Percentiles rank a stretch among this genome's conserved stretches.
These are phyloP conservation scores for Botrytis byssoidea DNA, from an alignment of 2,329 filamentous ascomycete genomes.

Conservation along the genomic window DNA sequence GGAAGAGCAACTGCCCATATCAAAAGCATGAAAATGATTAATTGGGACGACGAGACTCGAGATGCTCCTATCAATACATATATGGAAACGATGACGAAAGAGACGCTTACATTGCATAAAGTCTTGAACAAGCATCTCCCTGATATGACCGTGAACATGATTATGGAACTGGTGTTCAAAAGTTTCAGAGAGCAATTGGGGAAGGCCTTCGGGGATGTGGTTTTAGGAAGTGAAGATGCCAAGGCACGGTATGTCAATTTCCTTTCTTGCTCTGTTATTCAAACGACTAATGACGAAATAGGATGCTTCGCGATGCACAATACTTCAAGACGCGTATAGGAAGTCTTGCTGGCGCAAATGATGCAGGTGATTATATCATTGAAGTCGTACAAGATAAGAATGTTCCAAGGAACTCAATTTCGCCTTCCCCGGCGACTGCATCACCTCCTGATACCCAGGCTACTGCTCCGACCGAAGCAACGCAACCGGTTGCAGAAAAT, in stretches of 20 bases:
- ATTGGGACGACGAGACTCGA: constrained; percentile 52
- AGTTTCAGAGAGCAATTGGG: constrained; percentile 66
- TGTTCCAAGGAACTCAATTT: constrained; percentile 21
- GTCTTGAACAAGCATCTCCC: constrained; percentile 67
- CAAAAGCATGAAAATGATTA: constrained; percentile 61
- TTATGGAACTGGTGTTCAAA: constrained; percentile 67
- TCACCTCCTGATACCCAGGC: background rate
- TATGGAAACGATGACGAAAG: constrained; percentile 71
- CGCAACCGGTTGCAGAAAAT: background rate
- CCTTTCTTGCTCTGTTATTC: background rate
- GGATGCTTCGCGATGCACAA: constrained; percentile 63
- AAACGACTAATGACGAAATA: constrained; percentile 37
- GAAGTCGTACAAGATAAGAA: constrained; percentile 61
- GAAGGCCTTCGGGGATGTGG: constrained; percentile 59
- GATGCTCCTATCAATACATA: constrained; percentile 52
- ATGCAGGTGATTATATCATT: constrained; percentile 68
- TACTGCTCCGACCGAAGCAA: background rate
- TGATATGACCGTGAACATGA: constrained; percentile 62
- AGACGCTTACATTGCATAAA: constrained; percentile 67
- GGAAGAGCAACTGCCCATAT: constrained; percentile 61
- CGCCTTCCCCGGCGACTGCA: background rate
- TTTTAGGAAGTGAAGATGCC: constrained; percentile 57
- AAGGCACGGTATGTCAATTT: constrained; percentile 56
- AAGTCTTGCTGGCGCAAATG: constrained; percentile 64
- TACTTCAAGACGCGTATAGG: constrained; percentile 60